Conservation (phyloP, 1,284 basidiomycete genomes). For the Austroboletus olivaceoglutinosus region DNA sequence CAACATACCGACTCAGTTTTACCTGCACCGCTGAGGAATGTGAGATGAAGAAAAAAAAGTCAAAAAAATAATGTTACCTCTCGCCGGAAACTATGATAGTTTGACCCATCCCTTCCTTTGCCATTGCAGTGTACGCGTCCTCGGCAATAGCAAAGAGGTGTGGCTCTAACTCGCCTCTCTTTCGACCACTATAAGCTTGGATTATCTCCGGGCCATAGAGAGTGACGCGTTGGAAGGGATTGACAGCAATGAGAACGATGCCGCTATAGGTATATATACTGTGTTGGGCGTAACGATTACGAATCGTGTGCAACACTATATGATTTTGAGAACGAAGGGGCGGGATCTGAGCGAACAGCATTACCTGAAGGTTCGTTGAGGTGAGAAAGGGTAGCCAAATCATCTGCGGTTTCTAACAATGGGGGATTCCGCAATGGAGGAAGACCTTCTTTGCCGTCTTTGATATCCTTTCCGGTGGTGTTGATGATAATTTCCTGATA, state of each 20-base stretch:
- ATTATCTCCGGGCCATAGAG: slow-evolving; percentile 96
- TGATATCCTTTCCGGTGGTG: slow-evolving; percentile 77
- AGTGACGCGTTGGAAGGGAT: slow-evolving; percentile 94
- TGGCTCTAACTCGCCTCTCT: slow-evolving; percentile 94
- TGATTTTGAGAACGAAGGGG: background rate
- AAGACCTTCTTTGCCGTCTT: slow-evolving; percentile 69
- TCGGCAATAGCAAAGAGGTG: slow-evolving; percentile 99
- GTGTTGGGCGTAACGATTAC: slow-evolving; percentile 95
- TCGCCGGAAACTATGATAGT: slow-evolving; percentile 99
- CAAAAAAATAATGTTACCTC: slow-evolving; percentile 56
- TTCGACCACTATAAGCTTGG: slow-evolving; percentile 91
- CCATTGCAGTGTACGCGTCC: slow-evolving; percentile 98
- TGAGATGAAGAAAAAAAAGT: slow-evolving; percentile 14
- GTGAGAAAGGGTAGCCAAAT: slow-evolving; percentile 96
- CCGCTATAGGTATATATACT: slow-evolving; percentile 99
- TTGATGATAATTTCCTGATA: slow-evolving; percentile 71
- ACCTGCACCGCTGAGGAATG: slow-evolving; percentile 76
- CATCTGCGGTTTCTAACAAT: slow-evolving; percentile 93
- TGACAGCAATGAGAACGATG: slow-evolving; percentile 97
- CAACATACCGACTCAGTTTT: slow-evolving; percentile 92
- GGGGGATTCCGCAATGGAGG: slow-evolving; percentile 97
- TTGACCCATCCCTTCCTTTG: slow-evolving; percentile 91
- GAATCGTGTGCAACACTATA: slow-evolving; percentile 92
- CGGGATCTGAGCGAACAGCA: slow-evolving; percentile 18
- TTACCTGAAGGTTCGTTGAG: slow-evolving; percentile 96